A percentile compares a stretch with the other conserved stretches of the same genome.
These are phyloP conservation scores for Ganoderma resinaceum DNA, from an alignment of 1,284 basidiomycete species.

Conservation along the genomic window DNA sequence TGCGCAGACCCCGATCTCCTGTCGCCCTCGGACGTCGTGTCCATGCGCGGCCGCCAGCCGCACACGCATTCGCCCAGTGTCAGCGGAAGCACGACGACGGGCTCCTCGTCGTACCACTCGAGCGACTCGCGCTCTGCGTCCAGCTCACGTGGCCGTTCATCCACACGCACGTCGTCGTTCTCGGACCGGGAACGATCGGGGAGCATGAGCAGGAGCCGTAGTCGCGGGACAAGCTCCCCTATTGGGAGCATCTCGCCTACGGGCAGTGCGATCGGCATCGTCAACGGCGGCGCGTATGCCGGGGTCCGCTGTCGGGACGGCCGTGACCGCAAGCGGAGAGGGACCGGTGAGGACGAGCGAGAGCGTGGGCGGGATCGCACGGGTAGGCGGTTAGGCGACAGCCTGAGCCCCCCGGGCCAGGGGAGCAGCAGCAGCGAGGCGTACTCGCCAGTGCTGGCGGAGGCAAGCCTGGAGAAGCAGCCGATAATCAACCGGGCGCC, in stretches of 20 bases:
- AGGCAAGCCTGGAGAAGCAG: conserved; percentile 23
- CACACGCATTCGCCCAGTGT: conserved; percentile 35
- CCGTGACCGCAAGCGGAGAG: conserved; percentile 29
- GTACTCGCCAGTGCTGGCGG: conserved; percentile 34
- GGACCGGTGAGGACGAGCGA: conserved; percentile 28
- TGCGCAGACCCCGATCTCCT: conserved; percentile 34
- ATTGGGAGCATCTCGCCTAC: conserved; percentile 70
- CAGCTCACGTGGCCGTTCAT: conserved; percentile 56
- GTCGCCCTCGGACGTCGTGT: conserved; percentile 34
- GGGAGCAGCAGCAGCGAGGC: conserved; percentile 35
- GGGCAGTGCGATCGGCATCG: conserved; percentile 46
- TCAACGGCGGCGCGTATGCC: conserved; percentile 41
- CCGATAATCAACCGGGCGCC: conserved; percentile 9
- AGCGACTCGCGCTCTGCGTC: conserved; percentile 41
- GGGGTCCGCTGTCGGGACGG: conserved; percentile 40
- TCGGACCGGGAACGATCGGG: conserved; percentile 53
- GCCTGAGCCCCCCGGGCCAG: conserved; percentile 51
- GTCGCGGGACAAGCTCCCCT: conserved; percentile 51
- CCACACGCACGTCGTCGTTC: conserved; percentile 56
- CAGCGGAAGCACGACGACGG: conserved; percentile 43
- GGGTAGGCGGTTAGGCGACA: conserved; percentile 54
- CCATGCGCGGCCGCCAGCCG: conserved; percentile 36
- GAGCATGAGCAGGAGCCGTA: conserved; percentile 32
- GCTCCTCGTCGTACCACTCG: conserved; percentile 37
- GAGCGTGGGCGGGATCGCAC: conserved; percentile 51